Evolutionary conservation across 1,284 basidiomycete genomes (phyloP), one percentile per base, ranked within the genome.

Genomic region (Takashimella tepidaria): DNA sequence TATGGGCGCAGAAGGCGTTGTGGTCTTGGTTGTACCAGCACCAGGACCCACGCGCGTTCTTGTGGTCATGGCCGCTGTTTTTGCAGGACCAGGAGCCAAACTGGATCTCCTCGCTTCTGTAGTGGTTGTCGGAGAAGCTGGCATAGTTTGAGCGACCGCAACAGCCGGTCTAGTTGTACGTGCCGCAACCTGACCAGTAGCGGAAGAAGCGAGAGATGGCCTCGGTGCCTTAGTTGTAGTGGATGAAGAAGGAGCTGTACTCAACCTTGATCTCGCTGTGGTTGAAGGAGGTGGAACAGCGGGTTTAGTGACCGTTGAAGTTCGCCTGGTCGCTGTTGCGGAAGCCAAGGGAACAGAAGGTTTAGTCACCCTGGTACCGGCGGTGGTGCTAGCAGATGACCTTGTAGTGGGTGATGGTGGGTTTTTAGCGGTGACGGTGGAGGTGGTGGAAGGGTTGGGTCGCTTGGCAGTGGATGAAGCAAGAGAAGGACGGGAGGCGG

Each of bases 311-410:
- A 24, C 25, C 41, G 26, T 37, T 8, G 31, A 37, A 8, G 31
- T 37, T 16, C 31, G 31, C 31, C 31, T 37, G 16, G 31, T 16
- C 8, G 31, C 31, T 16, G 31, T 37, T 37, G 31, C 31, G 10
- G 42, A 43, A 6, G 50, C 47, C 22, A 48, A 31, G 4, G 60
- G 41, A 37, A 56, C 47, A n/a, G 56, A 49, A 6, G 58, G 58
- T 44, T 56, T 56, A 19, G 48, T 31, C 16, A 52, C 51, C 31
- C 40, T 2, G 24, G 55, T 37, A 4, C 54, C 48, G 47, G 26
- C 45, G 19, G 26, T 47, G 19, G 46, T 27, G 11, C 49, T 11
- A 13, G 46, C 23, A 22, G 31, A 8, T 37, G 31, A 37, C 16
- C 10, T 8, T 16, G 10, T 8, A 8, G 31, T 16, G 31, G 31